phyloP scores from a whole-genome alignment of 2,329 filamentous ascomycete genomes.

The Penicillium capsulatum region DNA sequence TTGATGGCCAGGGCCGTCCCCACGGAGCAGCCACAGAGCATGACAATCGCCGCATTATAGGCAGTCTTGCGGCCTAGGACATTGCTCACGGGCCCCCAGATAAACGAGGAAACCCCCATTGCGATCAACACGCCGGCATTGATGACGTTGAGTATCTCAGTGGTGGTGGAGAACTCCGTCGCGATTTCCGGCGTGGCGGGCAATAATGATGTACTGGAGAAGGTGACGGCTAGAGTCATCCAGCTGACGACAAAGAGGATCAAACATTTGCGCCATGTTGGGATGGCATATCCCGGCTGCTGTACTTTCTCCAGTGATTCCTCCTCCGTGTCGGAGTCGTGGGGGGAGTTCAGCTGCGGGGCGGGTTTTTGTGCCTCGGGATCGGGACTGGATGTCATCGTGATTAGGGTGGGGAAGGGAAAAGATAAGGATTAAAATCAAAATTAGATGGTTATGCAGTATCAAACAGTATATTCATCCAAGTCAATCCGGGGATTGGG shows the following conservation, averaged over 20 bases:
- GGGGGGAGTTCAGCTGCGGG: slow-evolving; percentile 10
- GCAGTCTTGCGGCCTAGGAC: slow-evolving; percentile 30
- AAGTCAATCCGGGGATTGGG: too few species aligned
- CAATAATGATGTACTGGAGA: slow-evolving; percentile 42
- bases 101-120: slow-evolving; percentile 38
- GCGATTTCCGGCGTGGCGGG: slow-evolving; percentile 41
- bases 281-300: slow-evolving; percentile 23
- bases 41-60: slow-evolving; percentile 34
- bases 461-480: too few species aligned
- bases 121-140: slow-evolving; percentile 38
- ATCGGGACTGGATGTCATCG: slow-evolving; percentile 12
- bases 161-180: slow-evolving; percentile 34
- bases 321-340: slow-evolving; percentile 18
- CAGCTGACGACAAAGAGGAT: slow-evolving; percentile 43
- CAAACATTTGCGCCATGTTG: slow-evolving; percentile 39
- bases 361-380: slow-evolving; percentile 17
- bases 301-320: slow-evolving; percentile 10
- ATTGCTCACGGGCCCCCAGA: slow-evolving; percentile 34
- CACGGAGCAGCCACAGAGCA: slow-evolving; percentile 31
- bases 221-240: slow-evolving; percentile 41
- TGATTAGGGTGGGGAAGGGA: too few species aligned
- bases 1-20: slow-evolving; percentile 31
- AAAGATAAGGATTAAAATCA: too few species aligned
- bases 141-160: slow-evolving; percentile 34
- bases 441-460: too few species aligned